These are phyloP conservation scores for Alternaria incomplexa DNA, from an alignment of 2,329 filamentous ascomycete genomes.

Conservation along the genomic window DNA sequence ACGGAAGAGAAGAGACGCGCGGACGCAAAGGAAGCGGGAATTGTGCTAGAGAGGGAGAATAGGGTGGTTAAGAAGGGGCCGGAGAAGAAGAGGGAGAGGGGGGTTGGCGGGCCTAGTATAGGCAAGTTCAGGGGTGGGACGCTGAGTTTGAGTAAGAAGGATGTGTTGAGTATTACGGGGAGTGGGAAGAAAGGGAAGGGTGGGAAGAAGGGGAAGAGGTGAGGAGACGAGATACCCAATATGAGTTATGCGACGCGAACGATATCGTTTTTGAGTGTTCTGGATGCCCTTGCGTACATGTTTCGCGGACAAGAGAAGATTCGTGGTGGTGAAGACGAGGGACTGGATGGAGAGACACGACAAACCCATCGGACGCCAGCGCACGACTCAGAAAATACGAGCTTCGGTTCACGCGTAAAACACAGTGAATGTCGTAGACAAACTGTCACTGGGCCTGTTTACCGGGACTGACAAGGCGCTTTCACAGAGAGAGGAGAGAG, in stretches of 20 bases:
- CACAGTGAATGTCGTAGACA: background rate
- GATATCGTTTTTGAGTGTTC: background rate
- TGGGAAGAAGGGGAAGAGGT: conserved; percentile 13
- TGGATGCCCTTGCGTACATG: background rate
- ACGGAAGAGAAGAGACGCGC: conserved; percentile 74
- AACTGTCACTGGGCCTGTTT: background rate
- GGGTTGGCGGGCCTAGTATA: conserved; percentile 77
- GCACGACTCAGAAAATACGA: background rate
- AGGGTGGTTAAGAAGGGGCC: conserved; percentile 54
- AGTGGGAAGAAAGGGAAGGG: conserved; percentile 60
- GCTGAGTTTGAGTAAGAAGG: conserved; percentile 76
- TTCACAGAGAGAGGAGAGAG: background rate
- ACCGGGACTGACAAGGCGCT: background rate
- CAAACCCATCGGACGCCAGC: background rate
- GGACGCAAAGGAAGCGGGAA: conserved; percentile 88
- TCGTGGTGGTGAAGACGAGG: background rate
- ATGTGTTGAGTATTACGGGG: conserved; percentile 69
- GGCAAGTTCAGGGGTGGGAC: conserved; percentile 82
- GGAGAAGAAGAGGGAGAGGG: conserved; percentile 59
- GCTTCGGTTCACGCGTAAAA: background rate
- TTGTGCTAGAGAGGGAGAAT: conserved; percentile 74
- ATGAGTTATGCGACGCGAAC: background rate
- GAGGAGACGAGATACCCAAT: background rate
- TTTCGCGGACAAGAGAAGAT: background rate
- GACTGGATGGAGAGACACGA: too few species aligned